phyloP scores from a whole-genome alignment of 805 yeast genomes.

The Lachancea sp. region DNA sequence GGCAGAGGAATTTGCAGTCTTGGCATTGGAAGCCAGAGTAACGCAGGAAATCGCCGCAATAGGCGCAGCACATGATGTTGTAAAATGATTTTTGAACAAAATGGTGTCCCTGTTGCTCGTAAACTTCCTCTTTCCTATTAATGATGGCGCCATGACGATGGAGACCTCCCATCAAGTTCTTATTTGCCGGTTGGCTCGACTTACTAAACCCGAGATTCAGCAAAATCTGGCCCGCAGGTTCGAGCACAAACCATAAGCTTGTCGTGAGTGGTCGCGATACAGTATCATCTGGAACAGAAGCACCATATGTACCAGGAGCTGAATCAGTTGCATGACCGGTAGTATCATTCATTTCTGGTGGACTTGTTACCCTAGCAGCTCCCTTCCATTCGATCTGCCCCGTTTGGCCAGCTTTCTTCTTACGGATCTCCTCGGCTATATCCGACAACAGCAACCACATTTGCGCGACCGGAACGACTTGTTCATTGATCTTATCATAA shows the following conservation, averaged over 20 bases:
- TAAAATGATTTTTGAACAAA: conserved; percentile 93
- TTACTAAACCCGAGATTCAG: conserved; percentile 76
- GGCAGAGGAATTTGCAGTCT: conserved; percentile 75
- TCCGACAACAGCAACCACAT: conserved; percentile 89
- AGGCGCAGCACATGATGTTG: conserved; percentile 94
- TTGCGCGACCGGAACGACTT: conserved; percentile 78
- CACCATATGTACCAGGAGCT: not conserved
- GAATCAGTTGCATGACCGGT: not conserved
- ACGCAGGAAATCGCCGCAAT: conserved; percentile 91
- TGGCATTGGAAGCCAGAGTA: conserved; percentile 84
- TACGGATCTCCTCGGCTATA: conserved; percentile 89
- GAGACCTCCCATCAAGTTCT: conserved; percentile 49
- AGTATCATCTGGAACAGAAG: not conserved
- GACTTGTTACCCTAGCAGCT: conserved; percentile 14
- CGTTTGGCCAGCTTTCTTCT: conserved; percentile 74
- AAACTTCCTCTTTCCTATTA: conserved; percentile 80
- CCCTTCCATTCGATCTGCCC: conserved; percentile 42
- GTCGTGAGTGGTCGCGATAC: conserved; percentile 36
- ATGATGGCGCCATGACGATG: conserved; percentile 98
- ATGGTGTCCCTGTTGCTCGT: conserved; percentile 95
- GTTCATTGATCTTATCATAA: conserved; percentile 67
- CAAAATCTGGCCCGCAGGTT: conserved; percentile 88
- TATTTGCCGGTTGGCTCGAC: conserved; percentile 43
- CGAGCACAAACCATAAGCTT: conserved; percentile 83
- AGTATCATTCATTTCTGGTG: conserved; percentile 10